Conservation (phyloP, 2,329 filamentous ascomycete genomes). For the Fusarium poae region DNA sequence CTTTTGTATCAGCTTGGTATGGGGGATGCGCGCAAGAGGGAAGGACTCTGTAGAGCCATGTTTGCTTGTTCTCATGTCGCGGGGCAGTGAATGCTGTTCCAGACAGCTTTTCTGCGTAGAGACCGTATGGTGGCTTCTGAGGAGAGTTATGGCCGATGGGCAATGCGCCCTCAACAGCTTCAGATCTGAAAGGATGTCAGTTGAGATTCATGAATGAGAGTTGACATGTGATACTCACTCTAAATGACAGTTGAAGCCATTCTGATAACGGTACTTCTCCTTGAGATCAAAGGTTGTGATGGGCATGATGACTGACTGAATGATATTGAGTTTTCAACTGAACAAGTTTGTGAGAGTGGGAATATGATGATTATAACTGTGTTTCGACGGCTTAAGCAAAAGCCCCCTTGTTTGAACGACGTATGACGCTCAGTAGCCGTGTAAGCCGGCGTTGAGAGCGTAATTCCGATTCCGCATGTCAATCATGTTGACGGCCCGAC, state of each 20-base stretch:
- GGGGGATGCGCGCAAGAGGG: conserved; percentile 72
- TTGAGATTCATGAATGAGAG: fast-evolving
- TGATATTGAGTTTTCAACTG: conserved; percentile 1
- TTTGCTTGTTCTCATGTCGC: conserved; percentile 75
- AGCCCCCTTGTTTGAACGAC: conserved; percentile 26
- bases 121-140: conserved; percentile 80
- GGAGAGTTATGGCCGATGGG: conserved; percentile 84
- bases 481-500: conserved; percentile 46
- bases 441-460: conserved; percentile 37
- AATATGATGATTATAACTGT: conserved; percentile 44
- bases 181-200: conserved; percentile 66
- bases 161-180: conserved; percentile 80
- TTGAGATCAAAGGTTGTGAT: conserved; percentile 62
- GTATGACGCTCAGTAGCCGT: conserved; percentile 43
- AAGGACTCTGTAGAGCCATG: conserved; percentile 79
- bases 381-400: conserved; percentile 25
- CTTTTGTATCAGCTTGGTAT: conserved; percentile 62
- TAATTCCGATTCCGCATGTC: conserved; percentile 50
- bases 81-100: conserved; percentile 80
- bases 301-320: conserved; percentile 58
- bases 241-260: conserved; percentile 82
- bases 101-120: conserved; percentile 85
- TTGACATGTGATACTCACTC: conserved; percentile 67
- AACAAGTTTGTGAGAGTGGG: conserved; percentile 8
- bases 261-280: conserved; percentile 79